A percentile compares a stretch with the other conserved stretches of the same genome.
phyloP scores from a whole-genome alignment of 2,329 filamentous ascomycete species.

The Colletotrichum camelliae region DNA sequence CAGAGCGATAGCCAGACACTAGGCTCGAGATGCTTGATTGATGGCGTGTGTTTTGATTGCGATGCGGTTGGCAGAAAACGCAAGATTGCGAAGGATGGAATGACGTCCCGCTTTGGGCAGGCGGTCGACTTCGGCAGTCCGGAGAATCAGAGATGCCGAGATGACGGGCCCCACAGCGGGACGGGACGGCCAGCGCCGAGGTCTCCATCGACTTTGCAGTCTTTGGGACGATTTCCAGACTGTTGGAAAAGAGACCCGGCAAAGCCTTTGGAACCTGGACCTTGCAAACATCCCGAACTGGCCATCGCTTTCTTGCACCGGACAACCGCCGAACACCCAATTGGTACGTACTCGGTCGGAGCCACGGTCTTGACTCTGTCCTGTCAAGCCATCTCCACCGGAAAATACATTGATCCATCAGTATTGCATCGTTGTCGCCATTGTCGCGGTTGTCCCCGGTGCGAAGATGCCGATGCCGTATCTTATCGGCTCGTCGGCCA shows the following conservation, averaged over 20 bases:
- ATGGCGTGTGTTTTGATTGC: conserved; percentile 16
- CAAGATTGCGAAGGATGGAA: conserved; percentile 15
- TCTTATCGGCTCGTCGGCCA: neutral
- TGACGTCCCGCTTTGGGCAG: conserved; percentile 12
- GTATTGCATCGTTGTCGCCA: neutral
- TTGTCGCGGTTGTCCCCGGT: neutral
- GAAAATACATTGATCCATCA: neutral
- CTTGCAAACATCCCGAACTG: conserved; percentile 18
- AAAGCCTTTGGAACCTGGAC: conserved; percentile 19
- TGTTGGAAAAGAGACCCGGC: conserved; percentile 6
- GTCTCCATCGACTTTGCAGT: conserved; percentile 12
- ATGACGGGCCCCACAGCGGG: conserved; percentile 1
- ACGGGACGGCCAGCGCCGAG: conserved; percentile 22
- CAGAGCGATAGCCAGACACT: neutral
- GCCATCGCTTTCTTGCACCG: neutral
- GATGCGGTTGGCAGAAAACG: conserved; percentile 27
- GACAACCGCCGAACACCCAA: neutral
- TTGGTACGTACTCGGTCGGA: neutral
- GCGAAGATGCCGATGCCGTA: neutral
- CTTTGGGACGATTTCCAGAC: conserved; percentile 15
- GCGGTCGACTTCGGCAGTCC: neutral
- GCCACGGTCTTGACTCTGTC: neutral
- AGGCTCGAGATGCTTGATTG: neutral
- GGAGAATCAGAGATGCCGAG: neutral
- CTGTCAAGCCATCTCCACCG: neutral